Evolutionary conservation across 2,329 filamentous ascomycete genomes (phyloP), one percentile per base, ranked within the genome.

Genomic region (Uncinocarpus reesii): DNA sequence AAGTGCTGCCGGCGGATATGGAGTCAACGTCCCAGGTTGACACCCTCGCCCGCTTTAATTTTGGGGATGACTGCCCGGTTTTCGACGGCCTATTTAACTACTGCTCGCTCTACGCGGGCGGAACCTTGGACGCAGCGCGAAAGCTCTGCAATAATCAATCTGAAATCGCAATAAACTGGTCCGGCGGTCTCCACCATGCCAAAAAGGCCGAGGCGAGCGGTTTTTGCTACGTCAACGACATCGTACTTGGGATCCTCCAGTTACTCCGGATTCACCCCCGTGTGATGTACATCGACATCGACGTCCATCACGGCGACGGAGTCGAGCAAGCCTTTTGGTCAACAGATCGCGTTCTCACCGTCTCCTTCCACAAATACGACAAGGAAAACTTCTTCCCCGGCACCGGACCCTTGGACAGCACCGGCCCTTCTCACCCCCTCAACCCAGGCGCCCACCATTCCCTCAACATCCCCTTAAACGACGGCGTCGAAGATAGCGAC

Each of bases 161-260:
- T 24, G 86, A 96, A 61, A 95, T 98, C 62, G 92, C 92, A 48
- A 88, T 98, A 61, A 93, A 94, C 59, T 98, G 92, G 92, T 92
- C 88, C 15, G 92, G 92, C 29, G 92, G 92, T 8, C 77, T 98
- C 24, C 92, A 98, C 66, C 92, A 98, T 62, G 92, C 92, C 38
- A 95, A 96, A 67, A 92, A 90, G 63, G 80, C 83, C 46, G 88
- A 95, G 67, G 90, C 92, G 0, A 90, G 84, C 11, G 92, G 92
- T 0, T 98, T 98, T 67, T 98, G 92, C 71, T 98, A 98, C 70
- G 88, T 96, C 70, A 98, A 98, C 66, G 92, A 98, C 66, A 96
- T 96, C 59, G 92, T 96, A 50, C 77, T 98, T 40, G 87, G 85
- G 29, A 92, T 95, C 58, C 76, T 96, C 31, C 84, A 95, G 63